Conservation (phyloP, 1,284 basidiomycete genomes). For the Boletus mariae region DNA sequence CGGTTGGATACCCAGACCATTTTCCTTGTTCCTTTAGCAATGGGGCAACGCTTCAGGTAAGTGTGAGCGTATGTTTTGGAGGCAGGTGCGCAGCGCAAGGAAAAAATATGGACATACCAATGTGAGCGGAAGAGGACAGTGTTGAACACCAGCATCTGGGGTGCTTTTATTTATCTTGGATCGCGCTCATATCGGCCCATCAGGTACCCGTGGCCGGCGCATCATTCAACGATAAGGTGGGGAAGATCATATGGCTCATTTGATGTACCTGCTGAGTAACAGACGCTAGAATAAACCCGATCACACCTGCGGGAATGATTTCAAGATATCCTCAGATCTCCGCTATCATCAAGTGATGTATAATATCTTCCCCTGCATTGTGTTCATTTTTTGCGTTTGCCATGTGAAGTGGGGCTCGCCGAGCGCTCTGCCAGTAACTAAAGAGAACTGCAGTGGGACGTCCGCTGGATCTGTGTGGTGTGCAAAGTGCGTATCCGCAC, state of each 20-base stretch:
- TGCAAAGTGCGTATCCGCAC: too few relatives aligned
- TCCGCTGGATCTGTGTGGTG: too few relatives aligned
- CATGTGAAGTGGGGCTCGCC: too few relatives aligned
- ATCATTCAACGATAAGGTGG: neutral
- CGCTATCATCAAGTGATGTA: too few relatives aligned
- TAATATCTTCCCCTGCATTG: too few relatives aligned
- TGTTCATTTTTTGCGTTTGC: too few relatives aligned
- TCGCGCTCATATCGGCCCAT: neutral
- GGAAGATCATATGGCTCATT: neutral
- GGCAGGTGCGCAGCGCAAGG: neutral
- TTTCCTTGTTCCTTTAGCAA: neutral
- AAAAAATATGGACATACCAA: neutral
- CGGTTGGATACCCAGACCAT: constrained; percentile 23
- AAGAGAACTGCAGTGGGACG: too few relatives aligned
- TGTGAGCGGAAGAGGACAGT: neutral
- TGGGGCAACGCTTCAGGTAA: neutral
- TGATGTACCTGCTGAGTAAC: neutral
- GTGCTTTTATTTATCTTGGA: neutral
- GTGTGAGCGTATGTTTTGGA: neutral
- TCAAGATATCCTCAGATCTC: too few relatives aligned
- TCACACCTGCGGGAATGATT: too few relatives aligned
- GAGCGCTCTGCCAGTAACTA: too few relatives aligned
- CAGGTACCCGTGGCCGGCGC: neutral
- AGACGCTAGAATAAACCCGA: neutral
- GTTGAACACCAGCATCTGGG: neutral